Evolutionary conservation across 306 rosid genomes (phyloP).

Genomic region (Trifolium subterraneum): DNA sequence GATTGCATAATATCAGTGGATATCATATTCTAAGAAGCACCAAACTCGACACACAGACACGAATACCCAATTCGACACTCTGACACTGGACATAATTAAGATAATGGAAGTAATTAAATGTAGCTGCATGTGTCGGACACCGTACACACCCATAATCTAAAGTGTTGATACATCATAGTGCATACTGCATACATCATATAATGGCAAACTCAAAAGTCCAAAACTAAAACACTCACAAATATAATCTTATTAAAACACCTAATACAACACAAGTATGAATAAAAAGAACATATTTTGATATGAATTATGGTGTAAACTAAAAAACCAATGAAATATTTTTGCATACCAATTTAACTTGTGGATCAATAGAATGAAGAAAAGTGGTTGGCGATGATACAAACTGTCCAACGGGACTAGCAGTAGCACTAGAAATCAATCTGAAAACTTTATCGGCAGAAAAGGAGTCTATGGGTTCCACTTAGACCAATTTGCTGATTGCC

Average conservation of each 20-base stretch:
- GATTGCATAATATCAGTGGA: too few relatives aligned
- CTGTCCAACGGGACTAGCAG: constrained; percentile 92
- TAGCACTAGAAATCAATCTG: constrained; percentile 79
- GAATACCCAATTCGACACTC: too few relatives aligned
- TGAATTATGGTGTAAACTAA: neutral
- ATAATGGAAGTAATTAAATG: too few relatives aligned
- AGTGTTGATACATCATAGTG: neutral
- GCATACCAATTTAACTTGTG: constrained; percentile 84
- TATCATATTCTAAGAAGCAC: too few relatives aligned
- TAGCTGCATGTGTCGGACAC: too few relatives aligned
- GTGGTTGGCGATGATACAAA: constrained; percentile 81
- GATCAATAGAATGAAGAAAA: constrained; percentile 87
- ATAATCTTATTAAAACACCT: constrained; percentile 1
- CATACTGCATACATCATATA: constrained; percentile 8
- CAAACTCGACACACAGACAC: too few relatives aligned
- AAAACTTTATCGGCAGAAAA: constrained; percentile 83
- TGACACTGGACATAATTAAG: too few relatives aligned
- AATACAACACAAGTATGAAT: neutral
- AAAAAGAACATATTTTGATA: constrained; percentile 16
- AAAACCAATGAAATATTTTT: constrained; percentile 6
- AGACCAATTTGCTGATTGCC: constrained; percentile 58
- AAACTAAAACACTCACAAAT: constrained; percentile 34
- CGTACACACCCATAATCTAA: too few relatives aligned
- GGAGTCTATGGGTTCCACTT: constrained; percentile 65
- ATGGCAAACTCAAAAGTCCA: constrained; percentile 23